A percentile compares a stretch with the other conserved stretches of the same genome.
Evolutionary conservation across 495 filamentous ascomycete genomes (phyloP).

Genomic region (Penicillium dipodomyicola): DNA sequence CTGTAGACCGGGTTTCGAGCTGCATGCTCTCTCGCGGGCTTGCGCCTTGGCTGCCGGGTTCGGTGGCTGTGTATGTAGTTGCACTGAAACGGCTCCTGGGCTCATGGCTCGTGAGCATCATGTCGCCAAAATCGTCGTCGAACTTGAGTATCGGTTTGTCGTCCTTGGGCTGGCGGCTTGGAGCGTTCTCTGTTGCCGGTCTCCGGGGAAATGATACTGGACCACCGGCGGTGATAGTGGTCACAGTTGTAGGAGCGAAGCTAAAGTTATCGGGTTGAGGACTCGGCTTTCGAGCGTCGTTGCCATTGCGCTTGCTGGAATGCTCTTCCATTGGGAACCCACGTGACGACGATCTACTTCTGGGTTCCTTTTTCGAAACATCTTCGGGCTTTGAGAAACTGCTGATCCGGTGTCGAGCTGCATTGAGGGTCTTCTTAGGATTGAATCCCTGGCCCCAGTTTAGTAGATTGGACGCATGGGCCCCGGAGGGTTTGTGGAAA

Average conservation of each 20-base stretch:
- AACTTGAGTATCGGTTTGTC: constrained; percentile 17
- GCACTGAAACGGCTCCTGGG: constrained; percentile 70
- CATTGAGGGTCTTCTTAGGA: constrained; percentile 30
- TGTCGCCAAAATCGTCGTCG: constrained; percentile 21
- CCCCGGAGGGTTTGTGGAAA: constrained; percentile 25
- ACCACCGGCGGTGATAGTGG: constrained; percentile 41
- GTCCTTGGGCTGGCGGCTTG: neutral
- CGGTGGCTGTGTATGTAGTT: constrained; percentile 65
- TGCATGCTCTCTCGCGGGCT: constrained; percentile 45
- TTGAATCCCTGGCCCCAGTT: constrained; percentile 36
- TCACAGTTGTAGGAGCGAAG: constrained; percentile 34
- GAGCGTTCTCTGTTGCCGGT: constrained; percentile 14
- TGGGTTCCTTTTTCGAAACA: constrained; percentile 13
- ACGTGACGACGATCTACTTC: constrained; percentile 29
- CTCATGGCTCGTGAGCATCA: constrained; percentile 37
- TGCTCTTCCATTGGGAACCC: constrained; percentile 16
- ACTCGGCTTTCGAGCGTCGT: constrained; percentile 6
- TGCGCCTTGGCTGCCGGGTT: constrained; percentile 33
- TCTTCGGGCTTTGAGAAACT: constrained; percentile 29
- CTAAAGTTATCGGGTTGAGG: constrained; percentile 14
- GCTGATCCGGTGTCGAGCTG: constrained; percentile 28
- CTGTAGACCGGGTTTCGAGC: constrained; percentile 34
- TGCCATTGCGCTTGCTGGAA: constrained; percentile 12
- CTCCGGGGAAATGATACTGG: constrained; percentile 14
- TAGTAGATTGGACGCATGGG: constrained; percentile 27